phyloP scores from a whole-genome alignment of 2,329 filamentous ascomycete genomes.

The Colletotrichum melonis region DNA sequence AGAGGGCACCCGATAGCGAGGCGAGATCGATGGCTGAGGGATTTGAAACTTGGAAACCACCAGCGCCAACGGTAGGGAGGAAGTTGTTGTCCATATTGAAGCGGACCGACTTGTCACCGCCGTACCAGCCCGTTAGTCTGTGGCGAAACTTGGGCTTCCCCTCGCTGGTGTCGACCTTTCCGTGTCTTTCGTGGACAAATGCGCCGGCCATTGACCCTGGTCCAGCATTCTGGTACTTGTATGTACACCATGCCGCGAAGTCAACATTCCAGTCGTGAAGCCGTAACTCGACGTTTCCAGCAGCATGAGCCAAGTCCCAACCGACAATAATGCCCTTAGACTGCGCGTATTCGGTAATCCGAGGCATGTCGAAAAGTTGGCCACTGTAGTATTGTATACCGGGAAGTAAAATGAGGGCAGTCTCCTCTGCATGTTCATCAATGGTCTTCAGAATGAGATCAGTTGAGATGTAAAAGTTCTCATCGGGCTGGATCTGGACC shows the following conservation, averaged over 20 bases:
- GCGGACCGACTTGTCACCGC: constrained; percentile 72
- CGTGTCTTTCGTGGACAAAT: constrained; percentile 79
- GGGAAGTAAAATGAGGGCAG: constrained; percentile 78
- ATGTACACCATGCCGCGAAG: constrained; percentile 86
- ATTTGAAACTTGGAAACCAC: constrained; percentile 80
- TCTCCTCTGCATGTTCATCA: constrained; percentile 72
- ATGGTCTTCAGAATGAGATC: constrained; percentile 75
- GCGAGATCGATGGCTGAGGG: constrained; percentile 82
- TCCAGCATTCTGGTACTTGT: constrained; percentile 85
- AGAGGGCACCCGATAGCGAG: constrained; percentile 77
- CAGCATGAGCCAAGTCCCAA: constrained; percentile 84
- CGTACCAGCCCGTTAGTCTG: constrained; percentile 82
- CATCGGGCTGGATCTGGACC: constrained; percentile 77
- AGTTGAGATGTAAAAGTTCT: constrained; percentile 70
- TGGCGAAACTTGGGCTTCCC: constrained; percentile 62
- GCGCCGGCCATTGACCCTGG: constrained; percentile 78
- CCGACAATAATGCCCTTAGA: constrained; percentile 73
- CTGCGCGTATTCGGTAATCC: constrained; percentile 78
- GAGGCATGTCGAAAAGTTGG: constrained; percentile 79
- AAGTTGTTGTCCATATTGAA: constrained; percentile 83
- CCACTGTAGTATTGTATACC: constrained; percentile 87
- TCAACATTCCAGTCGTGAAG: constrained; percentile 86
- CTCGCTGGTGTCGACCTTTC: constrained; percentile 59
- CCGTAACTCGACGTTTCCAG: constrained; percentile 77
- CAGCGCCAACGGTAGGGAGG: constrained; percentile 75